Evolutionary conservation across 805 yeast genomes (phyloP), one percentile per base, ranked within the genome.

Genomic region (Ogataea nakhonphanomensis): DNA sequence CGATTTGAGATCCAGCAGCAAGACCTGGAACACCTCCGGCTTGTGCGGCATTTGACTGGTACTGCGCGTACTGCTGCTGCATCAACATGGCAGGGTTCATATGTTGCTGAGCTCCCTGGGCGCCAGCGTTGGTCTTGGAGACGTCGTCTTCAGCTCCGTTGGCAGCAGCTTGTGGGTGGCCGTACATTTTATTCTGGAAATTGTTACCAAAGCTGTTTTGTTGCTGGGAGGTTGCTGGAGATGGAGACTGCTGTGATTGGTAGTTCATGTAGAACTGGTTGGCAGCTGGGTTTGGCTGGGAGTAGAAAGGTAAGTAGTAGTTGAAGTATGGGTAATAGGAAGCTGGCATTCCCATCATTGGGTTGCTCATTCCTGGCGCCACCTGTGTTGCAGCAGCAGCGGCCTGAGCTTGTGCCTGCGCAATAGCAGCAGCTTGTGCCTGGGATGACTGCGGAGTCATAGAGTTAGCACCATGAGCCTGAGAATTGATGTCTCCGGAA

Each of bases 321-420:
- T 56, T 56, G 55, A 52, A 57, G 51, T 52, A 60, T 38, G 60
- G 62, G 49, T 54, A 59, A 46, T 50, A 55, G 13, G 57, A 53
- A 25, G 53, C 56, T 40, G 62, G 62, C 28, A 54, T 47, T 33
- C 60, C 57, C 54, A 57, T 52, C 59, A 57, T 56, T 45, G 61
- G 61, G 33, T 50, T 51, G 37, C 41, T 51, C 46, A 53, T 43
- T 30, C 52, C 57, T 34, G 57, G 53, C 11, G 53, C 44, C 8
- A 43, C 52, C 32, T 44, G 41, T 12, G 42, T 44, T 15, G 55
- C 50, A 30, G 48, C 36, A 8, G 51, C 47, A 14, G 27, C 41
- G 17, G 51, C 50, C 36, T 43, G 50, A 30, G 43, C 46, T 13
- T 43, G 50, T 28, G 43, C 46, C 14, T 44, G 41, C n/a, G 54